phyloP scores from a whole-genome alignment of 371 early-diverging fungal species.

The Haplosporangium sp. region DNA sequence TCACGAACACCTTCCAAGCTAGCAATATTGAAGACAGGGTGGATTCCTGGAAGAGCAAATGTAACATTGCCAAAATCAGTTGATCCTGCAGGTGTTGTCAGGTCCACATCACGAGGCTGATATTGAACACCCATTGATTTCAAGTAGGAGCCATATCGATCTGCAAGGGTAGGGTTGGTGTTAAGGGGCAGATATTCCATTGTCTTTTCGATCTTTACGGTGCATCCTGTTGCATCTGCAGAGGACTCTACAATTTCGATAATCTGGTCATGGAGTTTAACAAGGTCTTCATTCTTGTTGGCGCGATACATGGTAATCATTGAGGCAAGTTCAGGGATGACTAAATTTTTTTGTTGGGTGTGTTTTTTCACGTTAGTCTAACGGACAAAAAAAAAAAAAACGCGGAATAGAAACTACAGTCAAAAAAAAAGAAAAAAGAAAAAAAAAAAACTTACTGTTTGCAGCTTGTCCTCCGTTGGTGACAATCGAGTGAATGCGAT shows the following conservation, averaged over 20 bases:
- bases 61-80: constrained; percentile 84
- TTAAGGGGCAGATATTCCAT: constrained; percentile 63
- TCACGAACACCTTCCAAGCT: constrained; percentile 37
- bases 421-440: neutral
- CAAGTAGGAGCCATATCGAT: constrained; percentile 67
- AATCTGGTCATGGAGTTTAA: constrained; percentile 63
- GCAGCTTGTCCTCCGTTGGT: constrained; percentile 74
- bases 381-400: neutral
- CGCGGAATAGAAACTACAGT: neutral
- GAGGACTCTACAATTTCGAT: constrained; percentile 72
- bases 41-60: constrained; percentile 61
- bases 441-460: constrained; percentile 53
- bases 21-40: constrained; percentile 60
- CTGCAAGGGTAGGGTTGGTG: constrained; percentile 67
- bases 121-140: constrained; percentile 56
- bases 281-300: constrained; percentile 60
- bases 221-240: constrained; percentile 79
- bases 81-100: constrained; percentile 59
- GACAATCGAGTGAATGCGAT: constrained; percentile 81
- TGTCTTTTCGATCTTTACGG: constrained; percentile 62
- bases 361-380: too few species aligned
- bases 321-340: constrained; percentile 72
- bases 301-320: constrained; percentile 71
- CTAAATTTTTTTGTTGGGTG: constrained; percentile 17
- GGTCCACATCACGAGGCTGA: constrained; percentile 54